Evolutionary conservation across 2,329 filamentous ascomycete species (phyloP).

Genomic region (Penicillium sp.): DNA sequence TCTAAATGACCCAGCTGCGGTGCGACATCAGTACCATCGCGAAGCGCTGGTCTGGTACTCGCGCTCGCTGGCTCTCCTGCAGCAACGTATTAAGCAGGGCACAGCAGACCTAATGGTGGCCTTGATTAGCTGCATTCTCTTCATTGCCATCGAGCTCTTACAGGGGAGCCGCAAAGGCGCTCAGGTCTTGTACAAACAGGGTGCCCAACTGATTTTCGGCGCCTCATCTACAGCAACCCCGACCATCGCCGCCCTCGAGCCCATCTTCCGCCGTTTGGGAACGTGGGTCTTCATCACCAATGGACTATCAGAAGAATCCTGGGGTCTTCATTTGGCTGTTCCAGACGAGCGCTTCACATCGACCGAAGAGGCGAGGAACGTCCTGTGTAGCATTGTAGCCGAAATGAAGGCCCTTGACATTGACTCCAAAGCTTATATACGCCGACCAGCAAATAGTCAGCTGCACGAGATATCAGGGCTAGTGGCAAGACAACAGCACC

Average conservation of each 20-base stretch:
- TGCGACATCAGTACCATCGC: slow-evolving; percentile 11
- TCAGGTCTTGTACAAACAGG: slow-evolving; percentile 12
- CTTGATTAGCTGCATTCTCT: slow-evolving; percentile 21
- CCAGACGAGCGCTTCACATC: background rate
- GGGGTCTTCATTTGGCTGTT: background rate
- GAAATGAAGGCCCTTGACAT: slow-evolving; percentile 18
- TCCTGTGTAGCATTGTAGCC: slow-evolving; percentile 15
- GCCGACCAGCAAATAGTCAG: background rate
- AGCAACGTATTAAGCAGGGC: slow-evolving; percentile 17
- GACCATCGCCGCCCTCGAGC: slow-evolving; percentile 5
- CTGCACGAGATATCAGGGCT: background rate
- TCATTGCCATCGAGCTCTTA: slow-evolving; percentile 22
- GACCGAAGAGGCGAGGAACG: slow-evolving; percentile 15
- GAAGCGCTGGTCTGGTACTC: slow-evolving; percentile 24
- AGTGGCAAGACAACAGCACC: background rate
- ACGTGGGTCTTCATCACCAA: slow-evolving; percentile 12
- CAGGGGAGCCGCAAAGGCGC: slow-evolving; percentile 19
- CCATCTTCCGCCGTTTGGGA: slow-evolving; percentile 18
- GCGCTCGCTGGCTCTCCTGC: slow-evolving; percentile 18
- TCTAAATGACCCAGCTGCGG: slow-evolving; percentile 13
- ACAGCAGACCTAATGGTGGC: slow-evolving; percentile 15
- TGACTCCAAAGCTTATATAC: slow-evolving; percentile 12
- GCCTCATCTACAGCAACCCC: background rate
- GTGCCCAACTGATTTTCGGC: slow-evolving; percentile 11
- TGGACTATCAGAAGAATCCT: background rate